Base-by-base conservation (phyloP, 1,284 basidiomycete species). In the Tausonia pullulans region DNA sequence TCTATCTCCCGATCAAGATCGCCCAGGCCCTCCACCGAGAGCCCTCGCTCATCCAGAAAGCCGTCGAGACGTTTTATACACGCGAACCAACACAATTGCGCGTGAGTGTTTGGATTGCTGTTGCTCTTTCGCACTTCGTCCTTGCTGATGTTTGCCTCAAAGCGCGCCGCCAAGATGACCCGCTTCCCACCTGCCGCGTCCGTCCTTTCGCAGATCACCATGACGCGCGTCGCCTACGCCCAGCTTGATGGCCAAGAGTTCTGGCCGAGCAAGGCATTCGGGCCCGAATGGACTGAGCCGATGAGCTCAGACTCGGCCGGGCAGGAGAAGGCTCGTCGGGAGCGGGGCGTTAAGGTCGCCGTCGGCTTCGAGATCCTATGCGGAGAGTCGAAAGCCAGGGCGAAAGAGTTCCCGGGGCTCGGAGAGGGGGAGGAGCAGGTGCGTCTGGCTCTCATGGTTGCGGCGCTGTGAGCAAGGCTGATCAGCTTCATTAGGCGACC, bases 281-380 rank as follows among this genome's bases (percentile, higher is more conserved):
- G 92, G 4, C 78, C 73, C 44, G 73, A 78, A 69, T 74, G 78
- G 76, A 62, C 27, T 40, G 61, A 57, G 8, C 16, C 45, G 48
- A 53, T 62, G 45, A 46, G 57, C 8, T 27, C 16, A 16, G 76
- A 86, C 69, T 58, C 41, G 27, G 27, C 27, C 27, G 27, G 27
- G 27, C 27, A 59, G 44, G 58, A 58, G 51, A 64, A 59, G 27
- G 27, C 27, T 27, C 27, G 27, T 27, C 46, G 83, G 68, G 88
- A 91, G 74, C 74, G 89, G 54, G 93, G 93, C 9, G 88, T 95
- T 84, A 96, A 95, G 79, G 84, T 95, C 62, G 85, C 90, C 4
- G 90, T 89, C 68, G 93, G 93, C 0, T 96, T 96, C 69, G 93
- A 97, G 77, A 96, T 96, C 82, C 81, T 94, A 61, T 96, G 88